phyloP scores from a whole-genome alignment of 75 land plant species.

The Sequoia sempervirens region DNA sequence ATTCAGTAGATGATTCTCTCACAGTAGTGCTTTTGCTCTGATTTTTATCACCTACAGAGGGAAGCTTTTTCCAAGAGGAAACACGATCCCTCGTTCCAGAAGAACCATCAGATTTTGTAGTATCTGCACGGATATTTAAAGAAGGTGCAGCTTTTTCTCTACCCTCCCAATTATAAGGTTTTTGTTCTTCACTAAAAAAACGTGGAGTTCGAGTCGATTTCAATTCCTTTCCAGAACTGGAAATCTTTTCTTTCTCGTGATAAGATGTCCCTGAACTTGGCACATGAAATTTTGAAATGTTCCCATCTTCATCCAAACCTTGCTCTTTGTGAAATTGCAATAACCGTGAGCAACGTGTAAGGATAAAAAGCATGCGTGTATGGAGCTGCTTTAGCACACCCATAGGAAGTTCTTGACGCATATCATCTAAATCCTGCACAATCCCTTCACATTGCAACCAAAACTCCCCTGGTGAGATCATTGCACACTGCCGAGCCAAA shows the following conservation, averaged over 20 bases:
- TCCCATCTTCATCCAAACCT: slow-evolving; percentile 74
- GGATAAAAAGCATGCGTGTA: slow-evolving; percentile 99
- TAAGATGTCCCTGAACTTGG: slow-evolving; percentile 47
- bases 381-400: slow-evolving; percentile 87
- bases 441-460: slow-evolving; percentile 96
- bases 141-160: slow-evolving; percentile 27
- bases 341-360: slow-evolving; percentile 91
- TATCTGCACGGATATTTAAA: background rate
- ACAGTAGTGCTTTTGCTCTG: slow-evolving; percentile 17
- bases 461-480: slow-evolving; percentile 77
- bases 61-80: slow-evolving; percentile 73
- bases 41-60: slow-evolving; percentile 40
- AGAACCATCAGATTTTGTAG: slow-evolving; percentile 22
- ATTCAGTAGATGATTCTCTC: slow-evolving; percentile 22
- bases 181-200: slow-evolving; percentile 60
- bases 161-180: slow-evolving; percentile 28
- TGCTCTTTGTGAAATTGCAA: slow-evolving; percentile 94
- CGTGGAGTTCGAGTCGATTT: slow-evolving; percentile 35
- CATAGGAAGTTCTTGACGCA: slow-evolving; percentile 82
- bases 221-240: slow-evolving; percentile 25
- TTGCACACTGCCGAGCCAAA: slow-evolving; percentile 80
- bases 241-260: slow-evolving; percentile 45
- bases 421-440: slow-evolving; percentile 97
- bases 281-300: slow-evolving; percentile 19
- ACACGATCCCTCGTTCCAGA: slow-evolving; percentile 45